Percentiles rank a stretch among this genome's conserved stretches.
phyloP scores from a whole-genome alignment of 192 early-diverging fungal species.

The Coemansia sp. region DNA sequence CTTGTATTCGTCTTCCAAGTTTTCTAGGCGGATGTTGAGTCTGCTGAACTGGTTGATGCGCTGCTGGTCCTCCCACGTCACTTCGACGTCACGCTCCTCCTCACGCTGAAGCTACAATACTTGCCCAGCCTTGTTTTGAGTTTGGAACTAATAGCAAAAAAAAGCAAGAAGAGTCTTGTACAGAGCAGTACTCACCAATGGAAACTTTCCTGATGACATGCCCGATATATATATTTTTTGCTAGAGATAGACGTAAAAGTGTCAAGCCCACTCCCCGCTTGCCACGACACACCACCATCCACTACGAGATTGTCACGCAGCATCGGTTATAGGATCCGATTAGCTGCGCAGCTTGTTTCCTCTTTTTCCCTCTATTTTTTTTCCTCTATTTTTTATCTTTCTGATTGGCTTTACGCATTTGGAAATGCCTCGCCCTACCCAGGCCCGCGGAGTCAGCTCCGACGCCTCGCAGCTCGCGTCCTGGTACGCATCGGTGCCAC shows the following conservation, averaged over 20 bases:
- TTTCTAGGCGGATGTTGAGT: conserved; percentile 72
- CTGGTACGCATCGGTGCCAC: conserved; percentile 23
- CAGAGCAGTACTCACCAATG: conserved; percentile 6
- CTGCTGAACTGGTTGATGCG: conserved; percentile 94
- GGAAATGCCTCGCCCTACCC: background rate
- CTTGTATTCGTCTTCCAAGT: conserved; percentile 75
- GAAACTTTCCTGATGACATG: conserved; percentile 31
- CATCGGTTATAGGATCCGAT: background rate
- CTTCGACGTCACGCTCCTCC: conserved; percentile 85
- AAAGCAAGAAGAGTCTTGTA: background rate
- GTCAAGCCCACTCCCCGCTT: background rate
- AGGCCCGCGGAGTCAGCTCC: conserved; percentile 12
- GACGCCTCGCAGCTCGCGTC: conserved; percentile 25
- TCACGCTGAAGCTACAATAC: conserved; percentile 53
- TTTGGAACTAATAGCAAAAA: background rate
- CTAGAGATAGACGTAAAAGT: background rate
- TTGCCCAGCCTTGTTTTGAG: too few relatives aligned
- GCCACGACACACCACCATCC: background rate
- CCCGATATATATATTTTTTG: background rate
- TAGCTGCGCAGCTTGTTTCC: background rate
- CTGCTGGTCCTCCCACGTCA: conserved; percentile 96
- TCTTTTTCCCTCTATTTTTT: background rate
- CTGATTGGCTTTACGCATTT: background rate
- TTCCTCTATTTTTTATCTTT: background rate
- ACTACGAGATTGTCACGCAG: conserved; percentile 1